A percentile compares a stretch with the other conserved stretches of the same genome.
phyloP scores from a whole-genome alignment of 495 filamentous ascomycete genomes.

The Talaromyces liani region DNA sequence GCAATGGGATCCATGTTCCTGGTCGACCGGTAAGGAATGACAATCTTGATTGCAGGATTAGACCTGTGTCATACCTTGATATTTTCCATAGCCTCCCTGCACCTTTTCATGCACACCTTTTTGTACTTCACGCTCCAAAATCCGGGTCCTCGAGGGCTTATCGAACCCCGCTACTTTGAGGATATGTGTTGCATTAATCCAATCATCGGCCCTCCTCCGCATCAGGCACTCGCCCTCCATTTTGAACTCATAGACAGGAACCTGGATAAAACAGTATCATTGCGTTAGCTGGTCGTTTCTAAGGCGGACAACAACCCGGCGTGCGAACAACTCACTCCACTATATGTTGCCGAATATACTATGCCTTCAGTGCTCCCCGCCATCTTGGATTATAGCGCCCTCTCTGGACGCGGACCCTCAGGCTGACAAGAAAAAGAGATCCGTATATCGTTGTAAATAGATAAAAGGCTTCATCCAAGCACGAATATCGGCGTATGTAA shows the following conservation, averaged over 20 bases:
- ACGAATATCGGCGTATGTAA: neutral
- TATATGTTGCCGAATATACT: constrained; percentile 89
- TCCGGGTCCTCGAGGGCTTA: constrained; percentile 88
- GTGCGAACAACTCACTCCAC: constrained; percentile 57
- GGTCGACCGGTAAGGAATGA: neutral
- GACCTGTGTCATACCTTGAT: constrained; percentile 57
- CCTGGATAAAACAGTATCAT: constrained; percentile 36
- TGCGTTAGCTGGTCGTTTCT: neutral
- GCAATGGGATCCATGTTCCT: constrained; percentile 96
- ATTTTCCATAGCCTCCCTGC: constrained; percentile 97
- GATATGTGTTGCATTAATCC: constrained; percentile 95
- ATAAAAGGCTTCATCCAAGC: neutral
- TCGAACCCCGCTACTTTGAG: constrained; percentile 78
- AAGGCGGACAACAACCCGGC: neutral
- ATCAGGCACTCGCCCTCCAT: constrained; percentile 75
- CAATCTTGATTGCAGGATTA: neutral
- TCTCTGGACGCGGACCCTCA: constrained; percentile 12
- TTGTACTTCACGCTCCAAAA: constrained; percentile 93
- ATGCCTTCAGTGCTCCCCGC: constrained; percentile 31
- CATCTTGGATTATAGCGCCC: constrained; percentile 28
- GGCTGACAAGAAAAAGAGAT: neutral
- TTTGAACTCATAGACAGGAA: constrained; percentile 86
- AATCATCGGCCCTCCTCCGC: constrained; percentile 80
- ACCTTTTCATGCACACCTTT: constrained; percentile 96
- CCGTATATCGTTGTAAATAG: neutral